These are phyloP conservation scores for Zygotorulaspora mrakii DNA, from an alignment of 1,139 yeast species.

Conservation along the genomic window DNA sequence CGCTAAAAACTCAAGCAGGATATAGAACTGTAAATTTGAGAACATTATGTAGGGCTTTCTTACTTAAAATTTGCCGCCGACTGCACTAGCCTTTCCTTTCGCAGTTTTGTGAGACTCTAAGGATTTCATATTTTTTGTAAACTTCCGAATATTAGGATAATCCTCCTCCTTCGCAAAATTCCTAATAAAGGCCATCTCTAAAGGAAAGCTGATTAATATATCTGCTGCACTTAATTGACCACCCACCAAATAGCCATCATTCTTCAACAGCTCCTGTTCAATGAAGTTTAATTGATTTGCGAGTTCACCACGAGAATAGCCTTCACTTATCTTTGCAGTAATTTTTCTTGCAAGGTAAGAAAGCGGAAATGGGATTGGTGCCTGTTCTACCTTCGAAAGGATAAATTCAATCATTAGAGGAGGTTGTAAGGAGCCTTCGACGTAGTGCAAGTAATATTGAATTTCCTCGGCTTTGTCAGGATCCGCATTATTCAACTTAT, in stretches of 20 bases:
- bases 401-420: slow-evolving; percentile 45
- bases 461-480: slow-evolving; percentile 42
- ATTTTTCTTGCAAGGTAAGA: slow-evolving; percentile 42
- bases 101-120: slow-evolving; percentile 15
- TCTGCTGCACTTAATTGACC: slow-evolving; percentile 58
- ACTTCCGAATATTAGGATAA: slow-evolving; percentile 23
- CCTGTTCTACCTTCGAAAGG: slow-evolving; percentile 40
- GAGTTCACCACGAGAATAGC: slow-evolving; percentile 45
- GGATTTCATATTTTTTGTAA: slow-evolving; percentile 17
- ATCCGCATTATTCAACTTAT: slow-evolving; percentile 33
- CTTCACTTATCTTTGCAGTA: slow-evolving; percentile 44
- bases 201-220: slow-evolving; percentile 49
- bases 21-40: too few relatives aligned
- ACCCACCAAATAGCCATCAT: slow-evolving; percentile 53
- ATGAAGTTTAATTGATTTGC: slow-evolving; percentile 42
- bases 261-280: slow-evolving; percentile 41
- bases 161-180: slow-evolving; percentile 17
- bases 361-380: slow-evolving; percentile 48
- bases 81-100: slow-evolving; percentile 11
- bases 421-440: slow-evolving; percentile 57
- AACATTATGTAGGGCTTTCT: not conserved
- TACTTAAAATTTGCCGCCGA: slow-evolving; percentile 8
- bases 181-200: slow-evolving; percentile 22
- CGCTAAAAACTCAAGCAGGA: too few relatives aligned
- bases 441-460: slow-evolving; percentile 51